Evolutionary conservation across 192 early-diverging fungal species (phyloP).

Genomic region (Rhizophlyctis rosea): DNA sequence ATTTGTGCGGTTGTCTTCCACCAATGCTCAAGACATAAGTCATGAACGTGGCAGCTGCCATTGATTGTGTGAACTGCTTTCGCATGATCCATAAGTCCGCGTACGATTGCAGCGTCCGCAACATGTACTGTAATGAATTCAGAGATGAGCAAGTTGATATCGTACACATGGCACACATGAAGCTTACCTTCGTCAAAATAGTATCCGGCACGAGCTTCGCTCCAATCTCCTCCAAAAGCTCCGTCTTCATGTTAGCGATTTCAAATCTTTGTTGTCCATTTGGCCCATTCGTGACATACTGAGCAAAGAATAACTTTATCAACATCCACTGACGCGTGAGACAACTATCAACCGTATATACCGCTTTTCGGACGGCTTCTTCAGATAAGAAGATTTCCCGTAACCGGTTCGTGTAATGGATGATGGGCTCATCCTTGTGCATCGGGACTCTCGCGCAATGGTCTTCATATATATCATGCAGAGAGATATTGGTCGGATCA

Average conservation of each 20-base stretch:
- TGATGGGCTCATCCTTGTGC: conserved; percentile 84
- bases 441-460: conserved; percentile 71
- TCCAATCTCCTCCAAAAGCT: conserved; percentile 84
- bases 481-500: conserved; percentile 80
- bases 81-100: conserved; percentile 92
- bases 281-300: too few species aligned
- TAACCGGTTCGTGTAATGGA: conserved; percentile 76
- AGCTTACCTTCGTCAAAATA: conserved; percentile 72
- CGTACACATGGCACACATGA: conserved; percentile 1
- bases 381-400: conserved; percentile 50
- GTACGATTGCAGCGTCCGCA: conserved; percentile 66
- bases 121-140: conserved; percentile 58
- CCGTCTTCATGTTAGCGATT: conserved; percentile 72
- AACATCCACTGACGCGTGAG: background rate
- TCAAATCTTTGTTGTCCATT: conserved; percentile 62
- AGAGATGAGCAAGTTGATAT: background rate
- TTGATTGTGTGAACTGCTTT: conserved; percentile 90
- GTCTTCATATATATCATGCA: conserved; percentile 93
- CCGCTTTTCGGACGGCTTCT: conserved; percentile 50
- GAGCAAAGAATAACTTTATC: too few species aligned
- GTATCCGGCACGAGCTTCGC: conserved; percentile 80
- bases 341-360: conserved; percentile 31
- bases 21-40: conserved; percentile 86
- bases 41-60: conserved; percentile 87
- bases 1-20: conserved; percentile 83